Evolutionary conservation across 495 filamentous ascomycete species (phyloP), one percentile per base, ranked within the genome.

Genomic region (Penicillium parvum): DNA sequence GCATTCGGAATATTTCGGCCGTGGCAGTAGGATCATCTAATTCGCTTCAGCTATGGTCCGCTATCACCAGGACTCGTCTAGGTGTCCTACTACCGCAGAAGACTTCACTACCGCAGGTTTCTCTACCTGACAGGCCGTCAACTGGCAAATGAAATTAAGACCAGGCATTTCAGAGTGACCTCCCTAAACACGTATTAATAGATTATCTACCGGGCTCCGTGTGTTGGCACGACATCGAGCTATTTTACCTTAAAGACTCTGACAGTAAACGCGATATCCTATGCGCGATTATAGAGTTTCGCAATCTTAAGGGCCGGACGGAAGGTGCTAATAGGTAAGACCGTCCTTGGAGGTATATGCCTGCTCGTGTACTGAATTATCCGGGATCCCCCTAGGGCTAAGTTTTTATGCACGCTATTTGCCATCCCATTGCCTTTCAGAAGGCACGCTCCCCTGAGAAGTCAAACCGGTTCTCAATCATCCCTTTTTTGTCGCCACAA

Each of bases 1-100:
- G 19, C 20, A 63, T 63, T 56, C 50, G 37, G 37, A 21, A 5
- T 52, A 53, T 43, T 63, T 63, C 36, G 37, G 43, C 43, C 45
- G 61, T 34, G 35, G 61, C 34, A 61, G 47, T 44, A 61, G 61
- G 42, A 54, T 61, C 16, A 37, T 61, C 22, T 43, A 64, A 35
- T 55, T 55, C 40, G 47, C 52, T 61, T 29, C 37, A 57, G 37
- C 55, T 64, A 16, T 64, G 49, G 55, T 64, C 55, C 18, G 40
- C 55, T 7, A 64, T 61, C 49, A 64, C 54, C n/a, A 43, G 53
- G 28, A 59, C 47, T 17, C 49, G 47, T 34, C 57, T 51, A 19
- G 47, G 52, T 11, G 45, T 65, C 12, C 39, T 65, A 18, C 53
- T 65, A 43, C 53, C 45, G 35, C 45, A 56, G 30, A 50, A 58